These are phyloP conservation scores for Globisporangium irregulare DNA, from an alignment of 352 stramenopile genomes.

Conservation along the genomic window DNA sequence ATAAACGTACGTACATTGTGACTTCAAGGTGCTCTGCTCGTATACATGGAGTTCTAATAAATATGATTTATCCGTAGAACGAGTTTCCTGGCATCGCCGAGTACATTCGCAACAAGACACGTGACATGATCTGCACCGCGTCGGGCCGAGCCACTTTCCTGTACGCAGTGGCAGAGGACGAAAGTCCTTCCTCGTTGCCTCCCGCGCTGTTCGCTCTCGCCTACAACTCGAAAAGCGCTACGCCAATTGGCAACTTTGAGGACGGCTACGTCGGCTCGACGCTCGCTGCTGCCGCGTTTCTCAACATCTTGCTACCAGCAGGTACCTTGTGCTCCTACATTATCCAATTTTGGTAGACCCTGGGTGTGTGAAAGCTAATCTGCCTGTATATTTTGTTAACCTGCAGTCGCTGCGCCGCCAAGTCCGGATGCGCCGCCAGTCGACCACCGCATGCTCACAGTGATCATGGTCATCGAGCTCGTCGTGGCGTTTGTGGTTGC, in stretches of 20 bases:
- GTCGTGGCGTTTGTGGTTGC: slow-evolving; percentile 81
- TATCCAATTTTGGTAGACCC: neutral
- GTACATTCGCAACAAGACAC: slow-evolving; percentile 78
- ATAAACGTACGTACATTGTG: slow-evolving; percentile 37
- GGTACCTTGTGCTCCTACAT: slow-evolving; percentile 25
- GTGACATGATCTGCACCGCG: slow-evolving; percentile 53
- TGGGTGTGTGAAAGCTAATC: neutral
- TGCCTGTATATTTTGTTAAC: neutral
- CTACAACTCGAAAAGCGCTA: slow-evolving; percentile 44
- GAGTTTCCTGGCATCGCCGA: slow-evolving; percentile 63
- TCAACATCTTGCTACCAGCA: slow-evolving; percentile 76
- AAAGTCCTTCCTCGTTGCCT: neutral
- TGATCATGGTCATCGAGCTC: slow-evolving; percentile 86
- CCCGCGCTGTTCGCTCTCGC: slow-evolving; percentile 30
- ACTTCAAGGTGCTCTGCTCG: no score
- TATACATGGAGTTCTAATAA: neutral
- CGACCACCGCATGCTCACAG: slow-evolving; percentile 76
- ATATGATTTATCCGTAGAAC: slow-evolving; percentile 40
- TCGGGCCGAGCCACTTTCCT: neutral
- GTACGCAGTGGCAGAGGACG: neutral
- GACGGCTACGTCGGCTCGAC: slow-evolving; percentile 58
- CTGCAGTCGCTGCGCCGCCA: slow-evolving; percentile 51
- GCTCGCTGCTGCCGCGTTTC: slow-evolving; percentile 49
- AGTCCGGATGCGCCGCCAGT: slow-evolving; percentile 75
- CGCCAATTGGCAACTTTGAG: slow-evolving; percentile 35